Evolutionary conservation across 805 yeast species (phyloP), one percentile per base, ranked within the genome.

Genomic region (Candida fluviatilis): DNA sequence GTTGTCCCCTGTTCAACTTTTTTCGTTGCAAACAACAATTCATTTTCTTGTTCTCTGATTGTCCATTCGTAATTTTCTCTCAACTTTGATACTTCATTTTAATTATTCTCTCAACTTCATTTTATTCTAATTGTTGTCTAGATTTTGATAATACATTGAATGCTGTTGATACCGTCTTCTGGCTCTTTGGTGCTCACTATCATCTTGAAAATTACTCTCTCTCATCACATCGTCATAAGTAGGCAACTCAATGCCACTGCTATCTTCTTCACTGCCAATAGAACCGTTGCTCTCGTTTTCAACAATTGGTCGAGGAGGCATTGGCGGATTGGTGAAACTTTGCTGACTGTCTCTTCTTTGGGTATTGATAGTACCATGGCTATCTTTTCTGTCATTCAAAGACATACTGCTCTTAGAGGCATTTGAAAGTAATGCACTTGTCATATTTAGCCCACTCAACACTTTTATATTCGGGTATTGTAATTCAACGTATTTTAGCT

Each of bases 211-310:
- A 13, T 51, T 45, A 16, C 49, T 42, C 35, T 62, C 67, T 18
- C 54, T 43, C 38, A 64, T 45, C 5, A 57, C 70, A 19, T 64
- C 71, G 26, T 63, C 68, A 45, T 65, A 65, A 0, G 70, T 62
- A 1, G 71, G 71, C 19, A 62, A 32, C 10, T 23, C 31, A 3
- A 18, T 30, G 6, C 21, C 38, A 13, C 33, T 33, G 12, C 33
- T 15, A 18, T 35, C 28, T 13, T 17, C 32, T 10, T 23, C 34
- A 11, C 39, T 19, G 11, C 6, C 32, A 8, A 33, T 15, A 7
- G 42, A 28, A 10, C 35, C 14, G n/a, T 16, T 17, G 15, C 23
- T n/a, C 7, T 33, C 31, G 14, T 21, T 11, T 23, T 33, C 24
- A 18, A 12, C 14, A n/a, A 12, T 25, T 24, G 18, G 34, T 27